Percentiles rank a stretch among this genome's conserved stretches.
These are phyloP conservation scores for Aspergillus intermedius DNA, from an alignment of 2,329 filamentous ascomycete genomes.

Conservation along the genomic window DNA sequence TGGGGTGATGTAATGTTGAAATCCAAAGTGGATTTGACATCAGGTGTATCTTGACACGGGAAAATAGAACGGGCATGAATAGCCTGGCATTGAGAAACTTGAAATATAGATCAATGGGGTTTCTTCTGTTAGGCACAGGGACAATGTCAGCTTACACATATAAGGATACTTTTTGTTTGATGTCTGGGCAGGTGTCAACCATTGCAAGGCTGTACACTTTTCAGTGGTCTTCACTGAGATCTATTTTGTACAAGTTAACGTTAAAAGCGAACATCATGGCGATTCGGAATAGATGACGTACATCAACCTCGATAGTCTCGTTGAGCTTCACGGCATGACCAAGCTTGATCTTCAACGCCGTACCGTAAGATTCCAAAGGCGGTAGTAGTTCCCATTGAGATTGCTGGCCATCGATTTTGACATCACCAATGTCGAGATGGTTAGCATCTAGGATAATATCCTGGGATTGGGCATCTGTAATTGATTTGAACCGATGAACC, in stretches of 20 bases:
- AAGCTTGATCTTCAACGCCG: slow-evolving; percentile 43
- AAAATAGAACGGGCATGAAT: slow-evolving; percentile 92
- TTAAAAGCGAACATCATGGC: neutral
- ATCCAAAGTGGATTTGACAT: slow-evolving; percentile 90
- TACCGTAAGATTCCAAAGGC: slow-evolving; percentile 62
- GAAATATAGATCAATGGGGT: neutral
- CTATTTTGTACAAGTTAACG: slow-evolving; percentile 21
- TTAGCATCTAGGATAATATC: slow-evolving; percentile 88
- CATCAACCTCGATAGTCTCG: slow-evolving; percentile 44
- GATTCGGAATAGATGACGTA: slow-evolving; percentile 17
- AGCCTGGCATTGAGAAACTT: slow-evolving; percentile 87
- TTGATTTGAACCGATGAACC: slow-evolving; percentile 66
- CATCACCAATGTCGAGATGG: slow-evolving; percentile 64
- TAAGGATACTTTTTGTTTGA: slow-evolving; percentile 94
- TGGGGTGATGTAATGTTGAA: slow-evolving; percentile 83
- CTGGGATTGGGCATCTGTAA: slow-evolving; percentile 64
- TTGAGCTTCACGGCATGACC: slow-evolving; percentile 42
- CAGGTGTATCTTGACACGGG: slow-evolving; percentile 94
- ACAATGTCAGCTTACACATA: slow-evolving; percentile 54
- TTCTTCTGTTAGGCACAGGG: neutral
- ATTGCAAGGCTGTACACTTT: slow-evolving; percentile 86
- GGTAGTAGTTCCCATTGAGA: slow-evolving; percentile 65
- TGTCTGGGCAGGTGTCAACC: slow-evolving; percentile 88
- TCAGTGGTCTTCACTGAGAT: slow-evolving; percentile 75
- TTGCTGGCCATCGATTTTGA: slow-evolving; percentile 61